Evolutionary conservation across 106 monocot genomes (phyloP), one percentile per base, ranked within the genome.

Genomic region (Hemerocallis citrina): DNA sequence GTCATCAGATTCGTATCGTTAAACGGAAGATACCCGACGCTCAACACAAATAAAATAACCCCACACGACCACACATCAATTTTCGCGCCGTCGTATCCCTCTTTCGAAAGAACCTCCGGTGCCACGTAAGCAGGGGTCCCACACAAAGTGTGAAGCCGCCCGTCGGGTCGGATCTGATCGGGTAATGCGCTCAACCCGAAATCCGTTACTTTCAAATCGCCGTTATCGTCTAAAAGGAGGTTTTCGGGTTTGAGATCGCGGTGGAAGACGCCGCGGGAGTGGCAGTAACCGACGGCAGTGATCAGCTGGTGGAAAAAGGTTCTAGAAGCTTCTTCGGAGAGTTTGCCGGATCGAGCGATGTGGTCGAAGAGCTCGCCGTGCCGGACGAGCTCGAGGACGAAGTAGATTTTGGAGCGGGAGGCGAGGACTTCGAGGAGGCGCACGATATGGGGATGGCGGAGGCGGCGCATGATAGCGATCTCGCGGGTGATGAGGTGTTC

Each of bases 201-300:
- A 50, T 82, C 82, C 2, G 82, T 77, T 29, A 82, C 77, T 70
- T 82, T 82, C 50, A 82, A 56, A 43, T 82, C 73, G 31, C 77
- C 77, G 67, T 34, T 57, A 5, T 82, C 86, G 65, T 82, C 79
- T 24, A 87, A 69, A 17, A 89, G 72, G 38, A 89, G 74, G 66
- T 91, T 91, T 74, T 91, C 90, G 31, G 81, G 90, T 61, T 91
- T 85, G 61, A 91, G 90, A 37, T 91, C 90, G 15, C 90, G 79
- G 62, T 91, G 90, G 72, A 76, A 86, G 34, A 91, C 85, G 45
- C 85, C 90, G 43, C 82, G 85, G 24, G 79, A 72, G 66, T 91
- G 90, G 77, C 85, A 91, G 79, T 79, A 91, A 12, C 67, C 76
- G 29, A 91, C 77, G 11, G 90, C 85, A 40, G 77, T 71, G 65